These are phyloP conservation scores for Colletotrichum sublineola DNA, from an alignment of 2,329 filamentous ascomycete genomes.

Conservation along the genomic window DNA sequence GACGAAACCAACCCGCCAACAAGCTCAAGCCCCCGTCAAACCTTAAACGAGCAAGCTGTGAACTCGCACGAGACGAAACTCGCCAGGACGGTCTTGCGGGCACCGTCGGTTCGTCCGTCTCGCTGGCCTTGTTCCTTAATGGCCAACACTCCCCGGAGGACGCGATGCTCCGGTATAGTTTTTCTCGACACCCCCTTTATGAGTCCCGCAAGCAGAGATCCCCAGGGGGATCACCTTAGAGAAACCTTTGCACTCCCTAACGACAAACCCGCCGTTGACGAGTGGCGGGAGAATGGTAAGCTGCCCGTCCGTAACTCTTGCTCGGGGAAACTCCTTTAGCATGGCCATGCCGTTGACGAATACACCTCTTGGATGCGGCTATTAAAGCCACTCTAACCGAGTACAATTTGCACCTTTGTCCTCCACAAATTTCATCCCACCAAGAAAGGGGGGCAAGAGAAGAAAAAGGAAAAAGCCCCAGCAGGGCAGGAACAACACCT, in stretches of 20 bases:
- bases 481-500: not conserved
- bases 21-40: conserved; percentile 6
- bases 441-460: not conserved
- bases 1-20: conserved; percentile 24
- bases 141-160: not conserved
- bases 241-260: too few relatives aligned
- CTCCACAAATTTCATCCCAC: not conserved
- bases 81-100: not conserved
- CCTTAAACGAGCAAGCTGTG: conserved; percentile 8
- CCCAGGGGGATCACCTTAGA: too few relatives aligned
- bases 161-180: not conserved
- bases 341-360: not conserved
- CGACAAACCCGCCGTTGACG: not conserved
- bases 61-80: conserved; percentile 27
- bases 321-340: not conserved
- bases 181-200: not conserved
- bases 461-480: not conserved
- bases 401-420: too few relatives aligned
- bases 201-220: too few relatives aligned
- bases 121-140: not conserved
- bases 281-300: not conserved
- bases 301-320: not conserved
- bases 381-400: too few relatives aligned
- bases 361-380: not conserved
- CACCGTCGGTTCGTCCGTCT: conserved; percentile 7